Conservation (phyloP, 495 filamentous ascomycete species). For the Penicillium chermesinum region DNA sequence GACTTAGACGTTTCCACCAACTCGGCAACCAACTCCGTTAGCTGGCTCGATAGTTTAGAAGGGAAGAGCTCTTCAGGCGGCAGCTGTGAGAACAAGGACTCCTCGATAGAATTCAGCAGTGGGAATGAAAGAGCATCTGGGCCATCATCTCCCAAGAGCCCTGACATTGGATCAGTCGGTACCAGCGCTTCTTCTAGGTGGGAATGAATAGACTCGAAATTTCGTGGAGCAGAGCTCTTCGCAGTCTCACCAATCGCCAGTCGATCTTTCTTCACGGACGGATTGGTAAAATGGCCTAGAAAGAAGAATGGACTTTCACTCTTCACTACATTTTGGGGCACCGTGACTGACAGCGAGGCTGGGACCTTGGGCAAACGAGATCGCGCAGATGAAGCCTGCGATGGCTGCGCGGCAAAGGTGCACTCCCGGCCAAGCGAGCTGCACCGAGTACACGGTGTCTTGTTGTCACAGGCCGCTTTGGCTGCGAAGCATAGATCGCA, state of each 20-base stretch:
- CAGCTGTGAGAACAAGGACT: constrained; percentile 17
- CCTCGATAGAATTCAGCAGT: constrained; percentile 9
- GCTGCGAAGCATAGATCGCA: constrained; percentile 30
- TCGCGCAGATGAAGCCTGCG: constrained; percentile 26
- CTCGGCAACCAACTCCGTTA: constrained; percentile 26
- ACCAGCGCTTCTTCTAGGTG: constrained; percentile 30
- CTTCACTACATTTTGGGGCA: constrained; percentile 39
- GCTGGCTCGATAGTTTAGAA: constrained; percentile 26
- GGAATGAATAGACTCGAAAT: constrained; percentile 28
- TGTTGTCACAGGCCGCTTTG: constrained; percentile 29
- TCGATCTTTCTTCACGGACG: constrained; percentile 27
- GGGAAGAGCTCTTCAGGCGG: constrained; percentile 19
- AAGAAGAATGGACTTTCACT: constrained; percentile 25
- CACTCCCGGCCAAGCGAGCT: constrained; percentile 20
- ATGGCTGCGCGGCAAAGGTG: constrained; percentile 13
- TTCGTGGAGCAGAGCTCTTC: constrained; percentile 28
- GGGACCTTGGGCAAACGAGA: neutral
- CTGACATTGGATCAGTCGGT: constrained; percentile 16
- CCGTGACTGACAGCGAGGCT: constrained; percentile 51
- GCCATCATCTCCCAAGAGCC: constrained; percentile 11
- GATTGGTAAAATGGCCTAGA: constrained; percentile 31
- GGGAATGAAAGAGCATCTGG: constrained; percentile 14
- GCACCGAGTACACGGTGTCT: constrained; percentile 29
- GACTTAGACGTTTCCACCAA: constrained; percentile 33
- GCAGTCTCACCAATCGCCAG: constrained; percentile 36